Base-by-base conservation (phyloP, 2,329 filamentous ascomycete genomes). In the Colletotrichum spinosum region DNA sequence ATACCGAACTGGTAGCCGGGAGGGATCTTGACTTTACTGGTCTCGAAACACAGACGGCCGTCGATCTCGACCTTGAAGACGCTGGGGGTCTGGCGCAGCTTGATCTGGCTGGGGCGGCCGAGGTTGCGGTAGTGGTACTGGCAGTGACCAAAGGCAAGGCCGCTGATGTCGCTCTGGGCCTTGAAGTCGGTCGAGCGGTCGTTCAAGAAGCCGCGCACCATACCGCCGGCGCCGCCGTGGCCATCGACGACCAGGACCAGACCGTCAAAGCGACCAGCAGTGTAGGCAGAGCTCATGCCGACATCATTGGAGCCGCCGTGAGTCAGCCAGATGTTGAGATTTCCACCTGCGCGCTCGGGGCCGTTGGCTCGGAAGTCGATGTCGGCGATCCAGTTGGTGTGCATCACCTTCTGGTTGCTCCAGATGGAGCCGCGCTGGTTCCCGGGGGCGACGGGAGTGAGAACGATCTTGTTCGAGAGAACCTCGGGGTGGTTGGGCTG, bases 281-380 rank as follows among this genome's bases (percentile, higher is more conserved):
- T 96, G 80, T 97, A 97, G 70, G 97, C 88, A 78, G 92, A 97
- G 69, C 88, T 86, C 33, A 89, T 86, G 60, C 89, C 90, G 60
- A 97, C 82, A 37, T 83, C 82, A 66, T 84, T 79, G 70, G 87
- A 80, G 38, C 92, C 91, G 66, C 92, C 86, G 71, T 88, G 89
- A 56, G 88, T 90, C 74, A 97, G 93, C 96, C 96, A 99, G 72
- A 99, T 85, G 78, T 98, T 95, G 70, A 99, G 82, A 79, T 97
- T 97, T 53, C 96, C 96, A 63, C 90, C 89, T 55, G 90, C 93
- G 71, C 92, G 85, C 75, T 98, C 96, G 68, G 91, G 90, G 8
- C 96, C 96, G 67, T 88, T 93, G 56, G 90, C 92, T 70, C 96
- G 88, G 79, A 99, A 97, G 74, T 96, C 90, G 71, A 98, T 84